Percentiles rank a stretch among this genome's conserved stretches.
phyloP scores from a whole-genome alignment of 2,329 filamentous ascomycete species.

The Ophiostoma himal-ulmi region DNA sequence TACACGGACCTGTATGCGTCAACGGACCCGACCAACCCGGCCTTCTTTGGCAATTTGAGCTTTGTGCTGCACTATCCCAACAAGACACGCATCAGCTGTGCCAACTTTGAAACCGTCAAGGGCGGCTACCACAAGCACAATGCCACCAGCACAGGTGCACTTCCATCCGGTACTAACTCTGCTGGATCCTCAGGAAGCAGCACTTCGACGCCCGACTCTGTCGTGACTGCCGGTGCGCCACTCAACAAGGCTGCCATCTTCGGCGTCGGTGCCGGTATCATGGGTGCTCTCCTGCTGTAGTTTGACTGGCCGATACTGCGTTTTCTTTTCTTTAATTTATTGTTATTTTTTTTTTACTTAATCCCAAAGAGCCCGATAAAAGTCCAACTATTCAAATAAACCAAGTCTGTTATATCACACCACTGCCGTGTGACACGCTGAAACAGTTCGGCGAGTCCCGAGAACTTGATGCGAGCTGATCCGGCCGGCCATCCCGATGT shows the following conservation, averaged over 20 bases:
- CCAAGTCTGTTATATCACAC: neutral
- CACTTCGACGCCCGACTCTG: neutral
- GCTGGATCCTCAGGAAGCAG: neutral
- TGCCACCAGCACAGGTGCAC: constrained; percentile 21
- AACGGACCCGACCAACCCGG: constrained; percentile 43
- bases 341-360: neutral
- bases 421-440: neutral
- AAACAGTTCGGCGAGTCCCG: neutral
- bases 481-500: neutral
- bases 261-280: constrained; percentile 14
- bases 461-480: neutral
- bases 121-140: constrained; percentile 16
- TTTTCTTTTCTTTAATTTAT: neutral
- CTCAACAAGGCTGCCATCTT: constrained; percentile 4
- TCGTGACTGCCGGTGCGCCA: neutral
- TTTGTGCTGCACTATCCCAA: constrained; percentile 60
- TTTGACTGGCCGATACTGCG: neutral
- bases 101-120: constrained; percentile 46
- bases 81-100: constrained; percentile 59
- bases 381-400: too few species aligned
- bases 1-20: constrained; percentile 57
- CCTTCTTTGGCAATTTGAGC: constrained; percentile 61
- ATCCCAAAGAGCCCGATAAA: too few species aligned
- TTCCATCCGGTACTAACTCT: neutral
- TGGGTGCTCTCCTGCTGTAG: constrained; percentile 13